A percentile compares a stretch with the other conserved stretches of the same genome.
phyloP scores from a whole-genome alignment of 208 protist species.

The Phytomonas francai region DNA sequence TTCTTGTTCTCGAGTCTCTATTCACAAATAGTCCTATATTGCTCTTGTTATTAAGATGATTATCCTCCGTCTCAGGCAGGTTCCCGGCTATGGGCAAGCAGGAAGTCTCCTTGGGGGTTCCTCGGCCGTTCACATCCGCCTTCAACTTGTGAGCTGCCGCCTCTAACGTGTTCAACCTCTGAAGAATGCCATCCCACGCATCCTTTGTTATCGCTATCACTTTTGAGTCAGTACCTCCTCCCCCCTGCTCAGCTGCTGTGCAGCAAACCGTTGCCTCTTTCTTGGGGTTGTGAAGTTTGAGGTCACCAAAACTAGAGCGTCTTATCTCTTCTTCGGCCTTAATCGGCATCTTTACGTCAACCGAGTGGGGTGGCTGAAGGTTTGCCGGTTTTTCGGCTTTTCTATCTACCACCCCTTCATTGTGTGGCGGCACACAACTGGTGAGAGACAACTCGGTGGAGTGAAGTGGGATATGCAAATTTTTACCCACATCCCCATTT shows the following conservation, averaged over 20 bases:
- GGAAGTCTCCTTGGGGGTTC: background rate
- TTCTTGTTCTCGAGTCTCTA: background rate
- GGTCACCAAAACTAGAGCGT: background rate
- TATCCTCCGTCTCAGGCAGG: background rate
- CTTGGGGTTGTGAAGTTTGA: background rate
- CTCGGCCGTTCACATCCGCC: background rate
- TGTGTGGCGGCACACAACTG: background rate
- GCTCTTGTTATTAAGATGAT: background rate
- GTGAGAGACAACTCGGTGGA: background rate
- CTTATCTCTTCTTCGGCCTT: background rate
- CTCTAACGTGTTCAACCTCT: background rate
- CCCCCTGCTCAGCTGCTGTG: background rate
- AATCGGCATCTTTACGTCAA: background rate
- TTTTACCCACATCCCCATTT: background rate
- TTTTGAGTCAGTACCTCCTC: background rate
- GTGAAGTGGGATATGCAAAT: background rate
- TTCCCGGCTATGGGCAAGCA: background rate
- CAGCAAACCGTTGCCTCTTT: background rate
- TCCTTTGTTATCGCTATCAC: background rate
- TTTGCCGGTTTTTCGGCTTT: background rate
- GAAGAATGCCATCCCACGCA: background rate
- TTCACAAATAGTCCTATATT: background rate
- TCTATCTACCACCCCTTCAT: background rate
- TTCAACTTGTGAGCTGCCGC: background rate
- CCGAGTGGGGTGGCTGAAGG: background rate